Base-by-base conservation (phyloP, 192 early-diverging fungal genomes). In the Phycomyces nitens region DNA sequence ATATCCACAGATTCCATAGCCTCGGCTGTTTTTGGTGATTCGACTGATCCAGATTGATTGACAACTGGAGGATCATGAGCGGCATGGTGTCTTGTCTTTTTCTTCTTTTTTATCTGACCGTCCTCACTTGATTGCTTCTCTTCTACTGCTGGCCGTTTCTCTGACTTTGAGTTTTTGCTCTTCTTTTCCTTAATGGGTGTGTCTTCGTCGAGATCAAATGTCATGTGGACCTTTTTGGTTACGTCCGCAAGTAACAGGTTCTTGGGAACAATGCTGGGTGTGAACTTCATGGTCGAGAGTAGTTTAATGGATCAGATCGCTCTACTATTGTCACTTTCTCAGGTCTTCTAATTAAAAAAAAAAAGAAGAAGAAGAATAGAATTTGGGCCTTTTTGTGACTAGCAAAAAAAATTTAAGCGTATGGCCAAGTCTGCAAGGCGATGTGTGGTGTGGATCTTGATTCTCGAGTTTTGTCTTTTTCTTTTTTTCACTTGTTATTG, bases 201-300 rank as follows among this genome's bases (percentile, higher is more conserved):
- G 8, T 16, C 38, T 1, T 66, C 60, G 6, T 47, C 21, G 21
- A 56, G 34, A 20, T 68, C 65, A 64, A 73, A 73, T 0, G 53
- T 68, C n/a, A 73, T 58, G 34, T 73, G 71, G 0, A 54, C 29
- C 39, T 73, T 73, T 20, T 57, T 53, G 5, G 53, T 49, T 1
- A 44, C 52, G 53, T 73, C 71, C n/a, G 56, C 41, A 1, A 67
- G 29, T 15, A 40, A n/a, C 5, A 57, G 24, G n/a, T 68, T 34
- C 50, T 73, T 73, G n/a, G 62, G 57, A 20, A 52, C 71, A 41
- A 49, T 56, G 12, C 52, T 72, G 16, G 70, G 59, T 58, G 64
- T 64, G 49, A 72, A 65, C 60, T 65, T 66, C 62, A 63, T 62
- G 29, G 29, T 34, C 29, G 29, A 34, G 2, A 43, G 58, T 34